Evolutionary conservation across 2,329 filamentous ascomycete species (phyloP).

Genomic region (Colletotrichum sidae): DNA sequence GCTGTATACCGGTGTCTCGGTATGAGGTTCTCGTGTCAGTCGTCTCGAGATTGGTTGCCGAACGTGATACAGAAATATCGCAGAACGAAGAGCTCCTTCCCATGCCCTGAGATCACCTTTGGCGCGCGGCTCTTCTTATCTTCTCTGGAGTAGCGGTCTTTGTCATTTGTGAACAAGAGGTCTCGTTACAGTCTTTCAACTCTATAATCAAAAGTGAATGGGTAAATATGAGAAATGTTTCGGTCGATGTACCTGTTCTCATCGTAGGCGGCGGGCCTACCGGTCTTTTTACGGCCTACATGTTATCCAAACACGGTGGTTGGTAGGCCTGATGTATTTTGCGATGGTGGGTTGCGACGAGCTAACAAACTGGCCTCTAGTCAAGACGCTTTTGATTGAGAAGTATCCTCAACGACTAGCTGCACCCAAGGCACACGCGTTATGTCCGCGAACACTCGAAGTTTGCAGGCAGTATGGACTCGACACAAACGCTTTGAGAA

Average conservation of each 20-base stretch:
- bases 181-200: neutral
- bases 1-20: neutral
- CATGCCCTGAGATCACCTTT: neutral
- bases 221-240: neutral
- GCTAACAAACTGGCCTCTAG: conserved; percentile 30
- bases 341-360: conserved; percentile 38
- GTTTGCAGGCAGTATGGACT: conserved; percentile 36
- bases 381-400: conserved; percentile 46
- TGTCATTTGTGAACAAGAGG: neutral
- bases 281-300: conserved; percentile 48
- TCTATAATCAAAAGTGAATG: neutral
- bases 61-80: neutral
- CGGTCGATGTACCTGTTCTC: conserved; percentile 46
- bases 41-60: neutral
- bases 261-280: conserved; percentile 51
- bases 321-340: conserved; percentile 11
- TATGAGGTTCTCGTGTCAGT: conserved; percentile 1
- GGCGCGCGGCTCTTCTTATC: neutral
- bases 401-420: conserved; percentile 45
- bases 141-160: neutral
- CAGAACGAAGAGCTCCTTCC: neutral
- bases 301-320: conserved; percentile 41
- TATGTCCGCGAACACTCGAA: conserved; percentile 34
- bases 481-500: conserved; percentile 24
- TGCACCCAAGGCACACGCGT: conserved; percentile 40